Percentiles rank a stretch among this genome's conserved stretches.
phyloP scores from a whole-genome alignment of 495 filamentous ascomycete genomes.

The Cercophora samala region DNA sequence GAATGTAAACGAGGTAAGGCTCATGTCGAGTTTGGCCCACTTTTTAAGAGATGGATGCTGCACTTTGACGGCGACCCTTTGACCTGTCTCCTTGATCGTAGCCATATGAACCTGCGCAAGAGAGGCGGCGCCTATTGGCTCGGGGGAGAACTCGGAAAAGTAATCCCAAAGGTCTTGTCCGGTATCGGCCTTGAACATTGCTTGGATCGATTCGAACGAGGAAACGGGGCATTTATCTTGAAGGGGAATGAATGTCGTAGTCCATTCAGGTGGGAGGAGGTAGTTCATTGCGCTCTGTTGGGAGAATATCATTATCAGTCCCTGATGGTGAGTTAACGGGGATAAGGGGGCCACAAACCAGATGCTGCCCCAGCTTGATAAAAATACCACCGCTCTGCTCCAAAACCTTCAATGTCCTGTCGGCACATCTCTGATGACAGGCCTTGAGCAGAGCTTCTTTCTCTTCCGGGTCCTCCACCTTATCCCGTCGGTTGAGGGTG shows the following conservation, averaged over 20 bases:
- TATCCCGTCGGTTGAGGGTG: constrained; percentile 66
- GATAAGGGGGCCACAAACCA: constrained; percentile 45
- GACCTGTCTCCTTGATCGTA: constrained; percentile 76
- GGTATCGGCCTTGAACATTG: constrained; percentile 82
- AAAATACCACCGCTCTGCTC: constrained; percentile 97
- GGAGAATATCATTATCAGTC: background rate
- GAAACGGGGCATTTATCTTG: constrained; percentile 96
- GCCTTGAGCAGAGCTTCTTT: constrained; percentile 63
- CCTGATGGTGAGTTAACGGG: background rate
- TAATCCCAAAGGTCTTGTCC: constrained; percentile 73
- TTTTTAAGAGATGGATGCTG: constrained; percentile 89
- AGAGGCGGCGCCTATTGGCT: constrained; percentile 87
- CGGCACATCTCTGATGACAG: constrained; percentile 90
- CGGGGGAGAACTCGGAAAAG: constrained; percentile 75
- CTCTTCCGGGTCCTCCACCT: constrained; percentile 57
- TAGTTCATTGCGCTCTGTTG: constrained; percentile 86
- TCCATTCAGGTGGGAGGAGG: constrained; percentile 91
- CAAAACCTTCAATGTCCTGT: constrained; percentile 74
- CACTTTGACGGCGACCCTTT: constrained; percentile 95
- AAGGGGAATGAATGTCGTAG: constrained; percentile 88
- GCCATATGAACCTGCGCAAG: constrained; percentile 93
- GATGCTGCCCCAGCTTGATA: constrained; percentile 94
- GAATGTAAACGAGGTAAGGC: constrained; percentile 84
- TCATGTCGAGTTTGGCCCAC: constrained; percentile 88
- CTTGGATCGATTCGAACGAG: constrained; percentile 79